Evolutionary conservation across 345 rosid genomes (phyloP), one percentile per base, ranked within the genome.

Genomic region (Iberis pinnata): DNA sequence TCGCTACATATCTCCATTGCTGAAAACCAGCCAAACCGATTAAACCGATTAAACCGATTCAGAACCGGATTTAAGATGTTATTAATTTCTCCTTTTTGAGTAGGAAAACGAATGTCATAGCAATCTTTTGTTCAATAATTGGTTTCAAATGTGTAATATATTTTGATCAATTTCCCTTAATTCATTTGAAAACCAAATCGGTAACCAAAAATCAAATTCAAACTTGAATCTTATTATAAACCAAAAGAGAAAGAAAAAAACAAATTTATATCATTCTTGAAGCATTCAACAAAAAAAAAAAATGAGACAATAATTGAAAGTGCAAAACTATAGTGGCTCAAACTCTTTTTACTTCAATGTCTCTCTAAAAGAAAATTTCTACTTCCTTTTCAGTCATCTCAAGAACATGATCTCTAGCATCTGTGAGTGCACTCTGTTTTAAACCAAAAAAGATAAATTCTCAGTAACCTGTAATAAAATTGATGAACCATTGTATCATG

Each of bases 331-430:
- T 8, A 26, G n/a, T n/a, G n/a, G n/a, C n/a, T n/a, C 29, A 26
- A 26, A 26, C 6, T 4, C 4, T 26, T 32, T 56, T 22, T 43
- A 40, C 29, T 48, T 64, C 43, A 31, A 22, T 38, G 36, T 41
- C 50, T 54, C 49, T 56, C 52, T 61, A 90, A 79, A 86, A 90
- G 67, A 82, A 77, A 48, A 90, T 86, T 63, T 69, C 77, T 67
- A 90, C 80, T 80, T 87, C 96, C 66, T 80, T 84, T 61, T 87
- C 96, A 58, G 71, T 87, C 98, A 90, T 87, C 83, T 90, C 96
- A 41, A 60, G 79, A 44, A 90, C 98, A 66, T 87, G 96, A 66
- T 90, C 98, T 70, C 76, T 80, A 49, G 96, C 98, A 58, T 87
- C 96, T 19, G 76, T 64, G 9, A 90, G 82, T 5, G 96, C 95